Conservation (phyloP, 2,329 filamentous ascomycete genomes). For the Lanzia echinophila region DNA sequence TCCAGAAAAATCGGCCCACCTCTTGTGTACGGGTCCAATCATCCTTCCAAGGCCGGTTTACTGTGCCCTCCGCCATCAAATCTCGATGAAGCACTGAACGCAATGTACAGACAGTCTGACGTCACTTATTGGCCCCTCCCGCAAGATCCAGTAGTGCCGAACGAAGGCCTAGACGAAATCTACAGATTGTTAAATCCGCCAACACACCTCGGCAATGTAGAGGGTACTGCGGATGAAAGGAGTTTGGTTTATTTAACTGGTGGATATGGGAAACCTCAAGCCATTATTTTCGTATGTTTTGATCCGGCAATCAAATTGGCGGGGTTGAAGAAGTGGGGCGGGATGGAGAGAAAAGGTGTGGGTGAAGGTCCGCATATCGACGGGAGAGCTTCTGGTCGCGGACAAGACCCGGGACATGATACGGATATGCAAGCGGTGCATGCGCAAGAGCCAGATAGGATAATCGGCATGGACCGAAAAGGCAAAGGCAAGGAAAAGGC, state of each 20-base stretch:
- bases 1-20: constrained; percentile 35
- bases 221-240: constrained; percentile 41
- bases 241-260: constrained; percentile 41
- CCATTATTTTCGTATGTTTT: constrained; percentile 39
- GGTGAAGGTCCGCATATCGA: constrained; percentile 26
- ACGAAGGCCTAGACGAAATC: constrained; percentile 32
- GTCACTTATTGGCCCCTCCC: constrained; percentile 33
- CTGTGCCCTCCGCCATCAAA: constrained; percentile 13
- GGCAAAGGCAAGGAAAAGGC: constrained; percentile 19
- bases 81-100: constrained; percentile 17
- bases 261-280: constrained; percentile 20
- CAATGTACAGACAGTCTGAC: constrained; percentile 21
- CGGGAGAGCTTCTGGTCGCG: constrained; percentile 18
- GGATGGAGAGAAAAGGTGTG: constrained; percentile 15
- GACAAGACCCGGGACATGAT: background rate
- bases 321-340: constrained; percentile 25
- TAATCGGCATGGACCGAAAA: constrained; percentile 20
- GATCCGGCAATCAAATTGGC: constrained; percentile 35
- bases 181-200: constrained; percentile 37
- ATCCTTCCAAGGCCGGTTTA: constrained; percentile 11
- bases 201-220: constrained; percentile 31
- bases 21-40: constrained; percentile 6
- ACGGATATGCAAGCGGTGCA: constrained; percentile 6
- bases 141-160: constrained; percentile 13
- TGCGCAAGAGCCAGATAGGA: constrained; percentile 18